A percentile compares a stretch with the other conserved stretches of the same genome.
Evolutionary conservation across 345 rosid genomes (phyloP).

Genomic region (Lagerstroemia speciosa): DNA sequence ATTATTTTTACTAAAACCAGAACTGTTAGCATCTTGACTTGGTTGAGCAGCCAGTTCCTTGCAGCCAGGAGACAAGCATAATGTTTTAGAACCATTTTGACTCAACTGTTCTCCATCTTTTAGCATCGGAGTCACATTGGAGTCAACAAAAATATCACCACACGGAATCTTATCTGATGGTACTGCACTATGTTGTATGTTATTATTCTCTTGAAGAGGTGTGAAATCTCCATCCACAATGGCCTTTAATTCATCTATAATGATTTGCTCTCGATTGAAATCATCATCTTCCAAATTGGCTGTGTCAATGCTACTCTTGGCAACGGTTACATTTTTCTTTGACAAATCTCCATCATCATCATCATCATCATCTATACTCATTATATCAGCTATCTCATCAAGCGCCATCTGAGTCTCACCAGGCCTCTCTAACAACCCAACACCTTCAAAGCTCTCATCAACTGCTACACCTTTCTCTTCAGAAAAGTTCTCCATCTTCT

Average conservation of each 20-base stretch:
- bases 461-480: background rate
- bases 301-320: conserved; percentile 16
- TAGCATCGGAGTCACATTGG: background rate
- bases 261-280: conserved; percentile 15
- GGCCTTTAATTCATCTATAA: conserved; percentile 44
- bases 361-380: conserved; percentile 19
- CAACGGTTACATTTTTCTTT: conserved; percentile 10
- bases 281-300: conserved; percentile 23
- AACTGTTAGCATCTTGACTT: background rate
- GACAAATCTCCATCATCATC: conserved; percentile 19
- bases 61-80: background rate
- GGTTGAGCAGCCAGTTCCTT: background rate
- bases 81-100: background rate
- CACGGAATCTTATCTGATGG: background rate
- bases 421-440: conserved; percentile 12
- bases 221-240: conserved; percentile 29
- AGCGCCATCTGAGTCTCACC: conserved; percentile 14
- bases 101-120: background rate
- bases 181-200: background rate
- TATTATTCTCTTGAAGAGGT: conserved; percentile 17
- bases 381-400: conserved; percentile 23
- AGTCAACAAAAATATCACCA: background rate
- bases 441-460: conserved; percentile 15
- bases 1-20: background rate
- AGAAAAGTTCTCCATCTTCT: conserved; percentile 3